Conservation (phyloP, 192 early-diverging fungal genomes). For the Coemansia asiatica region DNA sequence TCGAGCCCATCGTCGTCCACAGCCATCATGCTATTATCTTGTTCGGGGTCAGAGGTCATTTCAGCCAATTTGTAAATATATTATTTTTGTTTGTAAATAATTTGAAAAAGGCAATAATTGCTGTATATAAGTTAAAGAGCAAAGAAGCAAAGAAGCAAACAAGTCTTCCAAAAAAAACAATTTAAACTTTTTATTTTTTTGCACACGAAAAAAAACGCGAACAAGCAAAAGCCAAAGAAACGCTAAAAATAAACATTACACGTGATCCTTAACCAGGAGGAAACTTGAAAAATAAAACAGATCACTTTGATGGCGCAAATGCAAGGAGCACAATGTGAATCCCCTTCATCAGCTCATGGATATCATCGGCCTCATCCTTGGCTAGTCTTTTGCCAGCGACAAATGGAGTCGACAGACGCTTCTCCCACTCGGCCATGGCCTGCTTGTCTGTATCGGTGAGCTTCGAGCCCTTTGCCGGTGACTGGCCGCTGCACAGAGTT, state of each 20-base stretch:
- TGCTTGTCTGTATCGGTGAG: conserved; percentile 16
- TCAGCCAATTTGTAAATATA: neutral
- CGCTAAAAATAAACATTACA: neutral
- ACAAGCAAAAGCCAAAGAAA: neutral
- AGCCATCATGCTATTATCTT: conserved; percentile 10
- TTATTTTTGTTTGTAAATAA: neutral
- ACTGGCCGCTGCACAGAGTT: conserved; percentile 29
- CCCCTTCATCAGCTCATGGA: conserved; percentile 18
- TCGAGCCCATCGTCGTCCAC: conserved; percentile 25
- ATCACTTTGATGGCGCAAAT: neutral
- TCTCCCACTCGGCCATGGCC: conserved; percentile 34
- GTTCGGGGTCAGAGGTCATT: conserved; percentile 8
- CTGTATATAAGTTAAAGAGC: conserved; percentile 1
- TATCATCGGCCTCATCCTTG: conserved; percentile 25
- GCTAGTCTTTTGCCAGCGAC: conserved; percentile 15
- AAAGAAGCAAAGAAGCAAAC: neutral
- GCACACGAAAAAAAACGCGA: neutral
- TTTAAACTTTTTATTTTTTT: neutral
- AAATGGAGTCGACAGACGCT: conserved; percentile 22
- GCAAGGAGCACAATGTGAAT: conserved; percentile 30
- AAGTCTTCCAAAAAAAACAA: too few relatives aligned
- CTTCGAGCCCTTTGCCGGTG: conserved; percentile 14
- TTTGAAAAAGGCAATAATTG: too few relatives aligned
- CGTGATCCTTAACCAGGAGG: too few relatives aligned
- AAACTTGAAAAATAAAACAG: too few relatives aligned